phyloP scores from a whole-genome alignment of 139 green algal genomes.

The Tetraselmis chui region DNA sequence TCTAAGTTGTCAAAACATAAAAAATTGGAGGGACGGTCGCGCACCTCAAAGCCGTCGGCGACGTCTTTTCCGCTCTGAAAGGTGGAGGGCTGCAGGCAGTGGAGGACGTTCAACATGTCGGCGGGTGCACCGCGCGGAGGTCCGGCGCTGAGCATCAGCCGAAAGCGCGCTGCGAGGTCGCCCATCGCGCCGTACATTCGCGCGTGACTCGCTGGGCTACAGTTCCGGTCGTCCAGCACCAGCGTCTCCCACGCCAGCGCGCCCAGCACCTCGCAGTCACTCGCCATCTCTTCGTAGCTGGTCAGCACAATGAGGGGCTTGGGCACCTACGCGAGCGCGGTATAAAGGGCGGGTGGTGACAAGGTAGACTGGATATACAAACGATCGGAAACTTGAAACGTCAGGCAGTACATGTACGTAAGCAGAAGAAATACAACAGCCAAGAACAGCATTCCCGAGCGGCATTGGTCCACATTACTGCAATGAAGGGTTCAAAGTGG shows the following conservation, averaged over 20 bases:
- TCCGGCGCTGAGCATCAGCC: not conserved
- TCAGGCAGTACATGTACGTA: too few species aligned
- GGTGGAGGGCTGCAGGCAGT: not conserved
- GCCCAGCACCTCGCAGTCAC: conserved; percentile 41
- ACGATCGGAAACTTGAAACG: too few species aligned
- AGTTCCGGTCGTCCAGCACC: conserved; percentile 63
- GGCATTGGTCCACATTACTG: too few species aligned
- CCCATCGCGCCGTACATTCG: not conserved
- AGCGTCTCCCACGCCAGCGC: conserved; percentile 54
- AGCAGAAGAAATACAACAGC: too few species aligned
- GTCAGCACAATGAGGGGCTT: conserved; percentile 70
- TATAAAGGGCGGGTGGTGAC: too few species aligned
- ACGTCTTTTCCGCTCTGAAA: not conserved
- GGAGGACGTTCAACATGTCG: not conserved
- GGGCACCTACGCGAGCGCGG: too few species aligned
- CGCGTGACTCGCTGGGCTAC: not conserved
- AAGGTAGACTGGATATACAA: too few species aligned
- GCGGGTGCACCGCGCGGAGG: too few species aligned
- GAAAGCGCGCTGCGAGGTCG: not conserved
- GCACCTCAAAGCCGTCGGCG: not conserved
- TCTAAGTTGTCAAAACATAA: too few species aligned
- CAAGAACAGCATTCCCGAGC: too few species aligned
- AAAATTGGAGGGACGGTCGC: too few species aligned
- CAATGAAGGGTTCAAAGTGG: too few species aligned
- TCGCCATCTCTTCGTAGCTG: conserved; percentile 48